Evolutionary conservation across 1,139 yeast species (phyloP).

Genomic region (Blastobotrys illinoisensis): DNA sequence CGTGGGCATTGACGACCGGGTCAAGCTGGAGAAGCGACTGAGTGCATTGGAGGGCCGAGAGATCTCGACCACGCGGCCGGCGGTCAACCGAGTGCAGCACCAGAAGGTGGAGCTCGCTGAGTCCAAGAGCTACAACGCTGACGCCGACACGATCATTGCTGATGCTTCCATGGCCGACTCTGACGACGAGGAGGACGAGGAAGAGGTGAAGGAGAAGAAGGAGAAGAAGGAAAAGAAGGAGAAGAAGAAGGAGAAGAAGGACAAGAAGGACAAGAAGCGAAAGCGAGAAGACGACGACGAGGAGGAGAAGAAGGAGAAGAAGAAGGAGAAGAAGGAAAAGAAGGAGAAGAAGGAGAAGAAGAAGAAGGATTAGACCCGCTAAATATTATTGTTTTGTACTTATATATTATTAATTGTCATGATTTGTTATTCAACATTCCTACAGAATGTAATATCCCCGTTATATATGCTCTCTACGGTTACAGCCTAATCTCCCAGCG

Average conservation of each 20-base stretch:
- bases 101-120: slow-evolving; percentile 81
- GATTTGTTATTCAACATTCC: slow-evolving; percentile 1
- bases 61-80: slow-evolving; percentile 31
- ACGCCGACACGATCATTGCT: slow-evolving; percentile 34
- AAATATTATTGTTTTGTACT: slow-evolving; percentile 7
- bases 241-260: slow-evolving; percentile 21
- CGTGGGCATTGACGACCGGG: slow-evolving; percentile 85
- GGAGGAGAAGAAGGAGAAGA: slow-evolving; percentile 19
- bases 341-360: slow-evolving; percentile 19
- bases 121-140: slow-evolving; percentile 86
- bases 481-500: too few species aligned
- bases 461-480: too few species aligned
- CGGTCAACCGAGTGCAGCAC: slow-evolving; percentile 32
- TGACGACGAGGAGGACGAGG: slow-evolving; percentile 23
- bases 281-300: slow-evolving; percentile 18
- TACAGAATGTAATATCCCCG: too few species aligned
- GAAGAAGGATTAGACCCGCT: slow-evolving; percentile 6
- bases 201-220: slow-evolving; percentile 25
- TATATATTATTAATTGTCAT: slow-evolving; percentile 5
- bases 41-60: slow-evolving; percentile 92
- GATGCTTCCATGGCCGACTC: slow-evolving; percentile 21
- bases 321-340: slow-evolving; percentile 12
- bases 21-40: slow-evolving; percentile 90
- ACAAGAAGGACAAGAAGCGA: slow-evolving; percentile 23
- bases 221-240: slow-evolving; percentile 22